Conservation (phyloP, 148 eudicot species). For the Rhododendron simsii region DNA sequence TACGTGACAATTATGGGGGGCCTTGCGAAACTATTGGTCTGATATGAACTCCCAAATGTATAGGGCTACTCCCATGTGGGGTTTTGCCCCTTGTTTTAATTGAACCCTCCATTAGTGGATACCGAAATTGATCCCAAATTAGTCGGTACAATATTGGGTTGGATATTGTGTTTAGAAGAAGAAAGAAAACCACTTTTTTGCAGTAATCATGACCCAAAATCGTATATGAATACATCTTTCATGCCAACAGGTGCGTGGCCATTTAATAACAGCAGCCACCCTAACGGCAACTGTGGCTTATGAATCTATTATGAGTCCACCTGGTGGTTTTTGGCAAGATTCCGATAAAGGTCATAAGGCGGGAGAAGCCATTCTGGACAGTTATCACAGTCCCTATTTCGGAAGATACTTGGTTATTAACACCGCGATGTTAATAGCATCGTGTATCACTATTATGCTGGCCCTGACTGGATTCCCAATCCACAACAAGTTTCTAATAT, state of each 20-base stretch:
- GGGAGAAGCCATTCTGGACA: background rate
- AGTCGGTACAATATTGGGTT: too few relatives aligned
- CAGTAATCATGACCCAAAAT: too few relatives aligned
- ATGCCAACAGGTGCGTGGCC: background rate
- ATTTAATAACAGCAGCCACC: background rate
- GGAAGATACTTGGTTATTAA: background rate
- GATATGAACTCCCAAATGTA: too few relatives aligned
- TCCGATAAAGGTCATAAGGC: background rate
- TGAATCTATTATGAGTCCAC: background rate
- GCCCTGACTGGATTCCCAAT: background rate
- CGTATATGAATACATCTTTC: background rate
- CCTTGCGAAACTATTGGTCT: too few relatives aligned
- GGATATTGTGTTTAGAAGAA: too few relatives aligned
- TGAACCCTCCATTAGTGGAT: too few relatives aligned
- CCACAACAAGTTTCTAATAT: background rate
- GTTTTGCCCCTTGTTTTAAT: too few relatives aligned
- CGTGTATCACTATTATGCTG: background rate
- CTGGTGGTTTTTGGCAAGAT: conserved; percentile 6
- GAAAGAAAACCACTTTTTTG: too few relatives aligned
- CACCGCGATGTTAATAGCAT: background rate
- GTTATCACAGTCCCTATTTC: background rate
- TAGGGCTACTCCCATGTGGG: too few relatives aligned
- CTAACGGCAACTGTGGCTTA: background rate
- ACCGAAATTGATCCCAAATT: too few relatives aligned
- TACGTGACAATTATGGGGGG: too few relatives aligned